Percentiles rank a stretch among this genome's conserved stretches.
Conservation (phyloP, 192 early-diverging fungal genomes). For the Anaeromyces robustus region DNA sequence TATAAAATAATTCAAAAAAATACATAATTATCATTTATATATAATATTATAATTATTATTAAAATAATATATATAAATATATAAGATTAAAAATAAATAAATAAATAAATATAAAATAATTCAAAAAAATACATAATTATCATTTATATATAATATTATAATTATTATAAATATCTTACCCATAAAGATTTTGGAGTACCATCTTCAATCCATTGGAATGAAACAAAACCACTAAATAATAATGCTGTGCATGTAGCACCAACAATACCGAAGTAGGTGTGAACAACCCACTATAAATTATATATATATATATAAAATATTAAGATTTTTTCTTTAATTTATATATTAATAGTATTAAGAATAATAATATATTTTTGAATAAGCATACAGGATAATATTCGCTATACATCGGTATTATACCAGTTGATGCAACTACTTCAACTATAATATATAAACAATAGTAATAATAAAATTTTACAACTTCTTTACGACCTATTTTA, state of each 20-base stretch:
- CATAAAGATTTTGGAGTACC: conserved; percentile 86
- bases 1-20: no score
- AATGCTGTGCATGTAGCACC: conserved; percentile 84
- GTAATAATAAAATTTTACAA: conserved; percentile 95
- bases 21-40: no score
- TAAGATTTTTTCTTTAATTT: no score
- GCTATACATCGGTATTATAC: conserved; percentile 80
- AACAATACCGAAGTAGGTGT: conserved; percentile 61
- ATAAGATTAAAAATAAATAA: neutral
- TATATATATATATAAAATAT: no score
- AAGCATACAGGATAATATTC: conserved; percentile 40
- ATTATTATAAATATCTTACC: conserved; percentile 36
- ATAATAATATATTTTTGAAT: no score
- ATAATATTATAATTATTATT: no score
- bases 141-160: neutral
- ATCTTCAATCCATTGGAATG: conserved; percentile 94
- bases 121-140: neutral
- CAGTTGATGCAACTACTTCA: conserved; percentile 81
- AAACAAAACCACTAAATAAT: conserved; percentile 86
- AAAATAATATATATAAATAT: no score
- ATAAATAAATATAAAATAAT: neutral
- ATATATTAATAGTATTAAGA: no score
- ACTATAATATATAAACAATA: conserved; percentile 72
- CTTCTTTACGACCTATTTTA: conserved; percentile 78
- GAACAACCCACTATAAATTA: conserved; percentile 57